Evolutionary conservation across 345 rosid genomes (phyloP).

Genomic region (Aquilaria yunnanensis): DNA sequence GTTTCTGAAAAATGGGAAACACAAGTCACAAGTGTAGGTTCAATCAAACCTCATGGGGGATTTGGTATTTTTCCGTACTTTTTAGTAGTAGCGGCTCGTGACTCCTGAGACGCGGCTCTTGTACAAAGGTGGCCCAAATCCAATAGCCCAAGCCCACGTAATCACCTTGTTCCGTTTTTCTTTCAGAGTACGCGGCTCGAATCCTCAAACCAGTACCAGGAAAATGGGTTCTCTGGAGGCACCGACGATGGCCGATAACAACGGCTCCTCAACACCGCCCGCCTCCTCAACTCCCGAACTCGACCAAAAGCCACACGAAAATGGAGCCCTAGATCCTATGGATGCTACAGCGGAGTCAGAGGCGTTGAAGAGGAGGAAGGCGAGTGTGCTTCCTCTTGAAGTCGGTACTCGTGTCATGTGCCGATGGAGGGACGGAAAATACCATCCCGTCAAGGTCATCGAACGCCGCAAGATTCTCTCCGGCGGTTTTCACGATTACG

Average conservation of each 20-base stretch:
- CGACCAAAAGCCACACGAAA: slow-evolving; percentile 24
- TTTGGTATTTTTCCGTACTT: no score
- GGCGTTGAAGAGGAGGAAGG: slow-evolving; percentile 50
- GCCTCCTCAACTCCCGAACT: slow-evolving; percentile 23
- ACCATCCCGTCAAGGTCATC: slow-evolving; percentile 92
- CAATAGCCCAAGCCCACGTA: no score
- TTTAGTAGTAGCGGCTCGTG: no score
- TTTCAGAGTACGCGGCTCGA: no score
- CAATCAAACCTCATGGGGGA: no score
- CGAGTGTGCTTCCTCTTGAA: slow-evolving; percentile 69
- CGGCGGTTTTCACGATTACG: slow-evolving; percentile 64
- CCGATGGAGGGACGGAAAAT: slow-evolving; percentile 95
- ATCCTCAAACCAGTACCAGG: no score
- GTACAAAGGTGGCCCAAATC: no score
- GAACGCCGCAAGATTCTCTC: slow-evolving; percentile 66
- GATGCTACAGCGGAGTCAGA: slow-evolving; percentile 39
- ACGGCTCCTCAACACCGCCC: slow-evolving; percentile 25
- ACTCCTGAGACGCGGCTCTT: no score
- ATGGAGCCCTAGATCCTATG: slow-evolving; percentile 9
- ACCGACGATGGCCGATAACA: slow-evolving; percentile 37
- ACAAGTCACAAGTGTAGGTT: no score
- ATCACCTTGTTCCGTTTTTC: no score
- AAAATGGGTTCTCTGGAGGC: slow-evolving; percentile 69
- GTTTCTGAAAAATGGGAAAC: no score
- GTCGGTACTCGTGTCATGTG: slow-evolving; percentile 97